A percentile compares a stretch with the other conserved stretches of the same genome.
Evolutionary conservation across 192 early-diverging fungal genomes (phyloP).

Genomic region (Coemansia sp.): DNA sequence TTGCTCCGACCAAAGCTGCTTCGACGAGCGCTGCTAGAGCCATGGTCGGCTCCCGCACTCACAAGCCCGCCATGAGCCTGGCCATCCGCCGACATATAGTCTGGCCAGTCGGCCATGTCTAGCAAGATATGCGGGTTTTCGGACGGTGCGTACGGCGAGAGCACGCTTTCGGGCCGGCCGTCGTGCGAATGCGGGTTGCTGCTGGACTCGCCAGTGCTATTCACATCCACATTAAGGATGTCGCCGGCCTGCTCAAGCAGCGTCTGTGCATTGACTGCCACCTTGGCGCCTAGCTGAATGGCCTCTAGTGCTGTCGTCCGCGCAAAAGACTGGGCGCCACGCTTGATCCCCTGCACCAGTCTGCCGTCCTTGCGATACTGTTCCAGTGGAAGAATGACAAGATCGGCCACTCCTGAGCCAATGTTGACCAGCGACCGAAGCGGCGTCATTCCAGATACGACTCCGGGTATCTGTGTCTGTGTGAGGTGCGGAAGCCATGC

Average conservation of each 20-base stretch:
- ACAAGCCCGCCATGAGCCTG: slow-evolving; percentile 10
- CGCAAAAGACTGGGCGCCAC: slow-evolving; percentile 87
- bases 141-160: slow-evolving; percentile 5
- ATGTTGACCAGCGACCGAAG: slow-evolving; percentile 88
- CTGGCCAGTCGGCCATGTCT: slow-evolving; percentile 52
- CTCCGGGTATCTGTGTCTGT: slow-evolving; percentile 86
- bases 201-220: slow-evolving; percentile 28
- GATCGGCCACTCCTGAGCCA: slow-evolving; percentile 86
- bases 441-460: slow-evolving; percentile 88
- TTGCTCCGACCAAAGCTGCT: slow-evolving; percentile 64
- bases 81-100: slow-evolving; percentile 46
- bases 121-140: slow-evolving; percentile 19
- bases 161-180: slow-evolving; percentile 18
- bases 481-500: slow-evolving; percentile 92
- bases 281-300: slow-evolving; percentile 80
- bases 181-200: slow-evolving; percentile 42
- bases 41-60: slow-evolving; percentile 12
- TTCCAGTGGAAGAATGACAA: slow-evolving; percentile 89
- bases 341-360: slow-evolving; percentile 83
- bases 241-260: slow-evolving; percentile 89
- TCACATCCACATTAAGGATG: slow-evolving; percentile 61
- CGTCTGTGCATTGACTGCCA: slow-evolving; percentile 88
- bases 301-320: slow-evolving; percentile 89
- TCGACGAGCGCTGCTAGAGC: slow-evolving; percentile 18
- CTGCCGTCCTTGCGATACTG: slow-evolving; percentile 93